phyloP scores from a whole-genome alignment of 208 protist species.

The Trypanosoma lewisi region DNA sequence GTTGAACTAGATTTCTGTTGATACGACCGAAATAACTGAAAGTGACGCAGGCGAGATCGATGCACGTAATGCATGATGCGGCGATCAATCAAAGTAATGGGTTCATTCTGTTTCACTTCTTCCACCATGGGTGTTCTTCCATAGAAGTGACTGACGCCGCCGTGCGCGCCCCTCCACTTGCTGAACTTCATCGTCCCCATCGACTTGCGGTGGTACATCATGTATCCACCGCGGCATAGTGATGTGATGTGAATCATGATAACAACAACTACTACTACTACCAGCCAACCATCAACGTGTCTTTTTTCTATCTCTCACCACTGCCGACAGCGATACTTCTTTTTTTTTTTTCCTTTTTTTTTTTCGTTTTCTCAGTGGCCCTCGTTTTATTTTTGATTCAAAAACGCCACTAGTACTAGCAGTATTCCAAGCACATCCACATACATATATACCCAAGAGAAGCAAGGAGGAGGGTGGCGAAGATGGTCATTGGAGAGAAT shows the following conservation, averaged over 20 bases:
- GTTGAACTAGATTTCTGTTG: conserved; percentile 86
- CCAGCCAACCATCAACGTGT: background rate
- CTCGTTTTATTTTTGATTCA: too few species aligned
- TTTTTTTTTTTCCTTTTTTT: too few species aligned
- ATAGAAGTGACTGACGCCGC: conserved; percentile 86
- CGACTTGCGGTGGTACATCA: conserved; percentile 89
- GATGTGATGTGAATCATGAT: conserved; percentile 45
- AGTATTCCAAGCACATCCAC: too few species aligned
- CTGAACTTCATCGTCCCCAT: conserved; percentile 88
- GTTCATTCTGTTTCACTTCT: conserved; percentile 63
- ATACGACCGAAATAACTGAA: conserved; percentile 88
- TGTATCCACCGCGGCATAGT: conserved; percentile 59
- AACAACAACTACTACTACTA: background rate
- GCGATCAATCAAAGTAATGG: conserved; percentile 76
- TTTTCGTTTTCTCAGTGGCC: too few species aligned
- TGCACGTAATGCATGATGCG: conserved; percentile 90
- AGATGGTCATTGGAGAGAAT: too few species aligned
- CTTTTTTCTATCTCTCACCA: background rate
- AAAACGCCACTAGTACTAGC: too few species aligned
- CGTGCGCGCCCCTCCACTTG: conserved; percentile 71
- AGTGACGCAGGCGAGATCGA: conserved; percentile 77
- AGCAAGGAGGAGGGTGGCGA: too few species aligned
- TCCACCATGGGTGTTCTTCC: conserved; percentile 81
- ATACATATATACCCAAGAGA: too few species aligned
- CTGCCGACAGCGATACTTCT: background rate